A percentile compares a stretch with the other conserved stretches of the same genome.
phyloP scores from a whole-genome alignment of 345 rosid species.

The Physaria fendleri region DNA sequence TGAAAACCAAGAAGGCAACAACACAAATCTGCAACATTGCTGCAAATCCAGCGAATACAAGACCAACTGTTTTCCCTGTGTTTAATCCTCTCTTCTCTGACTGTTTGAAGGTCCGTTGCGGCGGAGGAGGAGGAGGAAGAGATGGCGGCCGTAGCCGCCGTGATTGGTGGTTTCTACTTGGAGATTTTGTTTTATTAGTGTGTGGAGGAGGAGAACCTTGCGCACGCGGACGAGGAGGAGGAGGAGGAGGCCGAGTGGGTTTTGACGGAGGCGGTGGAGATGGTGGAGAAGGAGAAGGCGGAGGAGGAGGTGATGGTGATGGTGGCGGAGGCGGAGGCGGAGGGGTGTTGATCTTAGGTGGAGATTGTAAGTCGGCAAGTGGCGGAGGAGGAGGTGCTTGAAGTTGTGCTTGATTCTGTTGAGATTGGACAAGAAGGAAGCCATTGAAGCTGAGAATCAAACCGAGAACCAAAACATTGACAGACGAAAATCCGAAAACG shows the following conservation, averaged over 20 bases:
- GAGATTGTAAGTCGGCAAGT: too few relatives aligned
- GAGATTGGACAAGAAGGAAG: slow-evolving; percentile 32
- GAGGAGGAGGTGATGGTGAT: too few relatives aligned
- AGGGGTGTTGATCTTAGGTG: not conserved
- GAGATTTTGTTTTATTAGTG: not conserved
- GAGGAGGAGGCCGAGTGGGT: too few relatives aligned
- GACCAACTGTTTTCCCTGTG: slow-evolving; percentile 69
- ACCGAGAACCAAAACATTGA: slow-evolving; percentile 17
- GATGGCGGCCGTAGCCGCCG: too few relatives aligned
- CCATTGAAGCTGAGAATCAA: slow-evolving; percentile 23
- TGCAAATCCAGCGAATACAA: slow-evolving; percentile 61
- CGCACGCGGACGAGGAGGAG: not conserved
- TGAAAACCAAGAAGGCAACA: slow-evolving; percentile 26
- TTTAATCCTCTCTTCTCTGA: slow-evolving; percentile 34
- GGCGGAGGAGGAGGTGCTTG: slow-evolving; percentile 14
- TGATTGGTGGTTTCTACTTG: not conserved
- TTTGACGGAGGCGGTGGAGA: not conserved
- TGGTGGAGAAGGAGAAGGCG: too few relatives aligned
- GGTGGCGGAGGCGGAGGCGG: too few relatives aligned
- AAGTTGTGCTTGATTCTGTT: not conserved
- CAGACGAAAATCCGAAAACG: too few relatives aligned
- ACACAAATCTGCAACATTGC: slow-evolving; percentile 40
- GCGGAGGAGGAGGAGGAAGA: slow-evolving; percentile 7
- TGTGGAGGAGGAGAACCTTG: slow-evolving; percentile 16
- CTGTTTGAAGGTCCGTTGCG: not conserved